phyloP scores from a whole-genome alignment of 257 asterid species.

The Prunella vulgaris region DNA sequence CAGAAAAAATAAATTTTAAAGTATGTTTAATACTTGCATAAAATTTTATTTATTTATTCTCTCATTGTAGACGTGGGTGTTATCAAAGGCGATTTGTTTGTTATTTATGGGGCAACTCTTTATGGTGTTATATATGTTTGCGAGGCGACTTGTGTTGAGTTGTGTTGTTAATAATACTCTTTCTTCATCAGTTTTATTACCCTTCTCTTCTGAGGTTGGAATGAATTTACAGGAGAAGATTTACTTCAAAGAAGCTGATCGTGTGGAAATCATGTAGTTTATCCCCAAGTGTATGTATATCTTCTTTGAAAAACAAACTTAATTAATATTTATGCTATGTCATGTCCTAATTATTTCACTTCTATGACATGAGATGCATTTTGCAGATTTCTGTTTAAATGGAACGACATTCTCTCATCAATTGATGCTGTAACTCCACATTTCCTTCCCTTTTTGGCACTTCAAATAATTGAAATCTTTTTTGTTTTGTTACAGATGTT shows the following conservation, averaged over 20 bases:
- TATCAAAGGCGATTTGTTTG: conserved; percentile 76
- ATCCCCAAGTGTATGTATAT: conserved; percentile 84
- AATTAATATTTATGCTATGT: not conserved
- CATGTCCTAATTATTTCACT: not conserved
- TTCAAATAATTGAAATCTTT: not conserved
- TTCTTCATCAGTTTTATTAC: not conserved
- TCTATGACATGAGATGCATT: conserved; percentile 17
- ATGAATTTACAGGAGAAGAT: conserved; percentile 54
- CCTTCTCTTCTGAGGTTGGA: no score
- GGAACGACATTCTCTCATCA: conserved; percentile 69
- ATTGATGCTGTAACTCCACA: conserved; percentile 47
- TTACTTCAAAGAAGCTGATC: conserved; percentile 74
- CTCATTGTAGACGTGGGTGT: no score
- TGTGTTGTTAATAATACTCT: not conserved
- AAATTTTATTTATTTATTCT: no score
- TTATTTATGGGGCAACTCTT: conserved; percentile 83
- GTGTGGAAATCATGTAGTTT: conserved; percentile 76
- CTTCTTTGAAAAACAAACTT: conserved; percentile 8
- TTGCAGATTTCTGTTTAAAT: conserved; percentile 74
- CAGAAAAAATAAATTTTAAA: no score
- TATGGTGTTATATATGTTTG: conserved; percentile 82
- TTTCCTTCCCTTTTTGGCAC: not conserved
- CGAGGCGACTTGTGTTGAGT: conserved; percentile 83
- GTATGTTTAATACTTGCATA: no score
- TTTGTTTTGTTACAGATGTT: conserved; percentile 43